These are phyloP conservation scores for Symmetrospora coprosmae DNA, from an alignment of 768 basidiomycete genomes.

Conservation along the genomic window DNA sequence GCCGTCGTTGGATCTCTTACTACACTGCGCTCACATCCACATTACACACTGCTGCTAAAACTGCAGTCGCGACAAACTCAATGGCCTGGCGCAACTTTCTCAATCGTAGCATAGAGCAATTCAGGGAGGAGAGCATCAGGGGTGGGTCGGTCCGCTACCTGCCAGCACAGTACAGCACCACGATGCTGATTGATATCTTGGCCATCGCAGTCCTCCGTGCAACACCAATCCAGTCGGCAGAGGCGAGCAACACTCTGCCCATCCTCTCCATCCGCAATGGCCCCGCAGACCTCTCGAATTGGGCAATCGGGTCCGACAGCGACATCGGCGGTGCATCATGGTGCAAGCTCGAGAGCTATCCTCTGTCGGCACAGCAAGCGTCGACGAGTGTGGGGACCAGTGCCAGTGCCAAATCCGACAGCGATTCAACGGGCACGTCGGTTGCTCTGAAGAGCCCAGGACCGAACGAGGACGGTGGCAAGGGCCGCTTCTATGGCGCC, in stretches of 20 bases:
- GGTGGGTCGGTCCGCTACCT: conserved; percentile 10
- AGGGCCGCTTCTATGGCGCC: conserved; percentile 59
- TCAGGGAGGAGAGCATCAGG: conserved; percentile 23
- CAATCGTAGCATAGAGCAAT: conserved; percentile 28
- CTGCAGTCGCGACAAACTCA: no score
- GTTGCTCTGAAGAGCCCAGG: no score
- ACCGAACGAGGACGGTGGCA: conserved; percentile 33
- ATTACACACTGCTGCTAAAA: no score
- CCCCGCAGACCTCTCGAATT: conserved; percentile 47
- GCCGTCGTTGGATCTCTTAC: no score
- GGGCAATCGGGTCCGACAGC: conserved; percentile 66
- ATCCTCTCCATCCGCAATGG: conserved; percentile 57
- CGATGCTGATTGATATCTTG: background rate
- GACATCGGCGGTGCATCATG: conserved; percentile 60
- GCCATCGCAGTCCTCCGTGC: conserved; percentile 27
- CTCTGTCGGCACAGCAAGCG: no score
- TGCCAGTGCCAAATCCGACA: no score
- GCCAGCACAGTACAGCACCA: background rate
- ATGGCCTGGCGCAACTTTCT: conserved; percentile 28
- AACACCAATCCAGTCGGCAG: conserved; percentile 1
- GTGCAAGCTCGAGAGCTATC: conserved; percentile 5
- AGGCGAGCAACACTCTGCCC: conserved; percentile 28
- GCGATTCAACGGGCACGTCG: background rate
- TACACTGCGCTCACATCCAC: no score
- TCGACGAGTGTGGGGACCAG: no score